Evolutionary conservation across 1,284 basidiomycete species (phyloP).

Genomic region (Fomes fomentarius): DNA sequence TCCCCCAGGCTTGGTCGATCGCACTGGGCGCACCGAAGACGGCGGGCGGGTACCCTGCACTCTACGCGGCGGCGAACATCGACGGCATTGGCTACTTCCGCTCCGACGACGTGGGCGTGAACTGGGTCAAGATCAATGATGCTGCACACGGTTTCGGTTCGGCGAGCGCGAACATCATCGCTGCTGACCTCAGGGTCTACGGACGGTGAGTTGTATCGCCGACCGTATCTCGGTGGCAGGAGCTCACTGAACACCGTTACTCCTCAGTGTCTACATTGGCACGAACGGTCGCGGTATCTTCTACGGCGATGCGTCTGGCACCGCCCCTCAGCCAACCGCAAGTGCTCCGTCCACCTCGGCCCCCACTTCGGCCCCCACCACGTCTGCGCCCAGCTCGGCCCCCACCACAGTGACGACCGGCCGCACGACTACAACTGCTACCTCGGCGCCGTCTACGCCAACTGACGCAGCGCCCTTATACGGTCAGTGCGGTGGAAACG

Average conservation of each 20-base stretch:
- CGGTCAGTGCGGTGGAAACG: constrained; percentile 50
- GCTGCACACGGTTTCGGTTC: constrained; percentile 62
- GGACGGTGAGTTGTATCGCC: constrained; percentile 45
- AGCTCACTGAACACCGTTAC: neutral
- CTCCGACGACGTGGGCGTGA: constrained; percentile 58
- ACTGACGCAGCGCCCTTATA: constrained; percentile 32
- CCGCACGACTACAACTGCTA: constrained; percentile 22
- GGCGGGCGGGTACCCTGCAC: constrained; percentile 53
- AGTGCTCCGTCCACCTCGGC: constrained; percentile 13
- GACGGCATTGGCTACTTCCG: constrained; percentile 57
- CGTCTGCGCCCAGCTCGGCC: constrained; percentile 13
- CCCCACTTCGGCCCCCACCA: constrained; percentile 9
- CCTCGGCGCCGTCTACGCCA: constrained; percentile 32
- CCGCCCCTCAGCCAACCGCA: constrained; percentile 41
- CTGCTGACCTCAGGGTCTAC: constrained; percentile 57
- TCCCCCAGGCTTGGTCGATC: constrained; percentile 59
- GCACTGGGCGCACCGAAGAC: constrained; percentile 57
- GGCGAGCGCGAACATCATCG: constrained; percentile 48
- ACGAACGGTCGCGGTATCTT: constrained; percentile 70
- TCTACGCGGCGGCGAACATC: constrained; percentile 59
- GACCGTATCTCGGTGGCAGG: neutral
- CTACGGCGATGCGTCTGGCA: constrained; percentile 52
- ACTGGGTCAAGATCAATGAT: constrained; percentile 67
- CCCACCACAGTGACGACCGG: constrained; percentile 11
- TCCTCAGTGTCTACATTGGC: constrained; percentile 62